These are phyloP conservation scores for Trichoderma oligosporum DNA, from an alignment of 2,329 filamentous ascomycete genomes.

Conservation along the genomic window DNA sequence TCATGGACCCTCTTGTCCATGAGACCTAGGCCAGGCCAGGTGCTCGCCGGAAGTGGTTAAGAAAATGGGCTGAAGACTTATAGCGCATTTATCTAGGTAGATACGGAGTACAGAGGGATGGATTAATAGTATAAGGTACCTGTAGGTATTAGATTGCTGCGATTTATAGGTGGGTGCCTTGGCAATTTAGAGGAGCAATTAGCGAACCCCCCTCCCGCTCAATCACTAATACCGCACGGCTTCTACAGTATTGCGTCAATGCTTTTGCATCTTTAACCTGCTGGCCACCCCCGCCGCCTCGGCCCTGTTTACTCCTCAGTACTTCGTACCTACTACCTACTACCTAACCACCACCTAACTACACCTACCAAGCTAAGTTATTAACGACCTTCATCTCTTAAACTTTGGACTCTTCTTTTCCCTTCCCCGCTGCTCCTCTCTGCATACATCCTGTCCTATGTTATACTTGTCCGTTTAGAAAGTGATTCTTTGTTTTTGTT, in stretches of 20 bases:
- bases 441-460: slow-evolving; percentile 7
- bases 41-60: too few species aligned
- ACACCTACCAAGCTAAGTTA: too few species aligned
- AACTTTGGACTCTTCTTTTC: slow-evolving; percentile 5
- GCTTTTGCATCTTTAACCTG: not conserved
- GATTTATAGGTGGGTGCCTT: slow-evolving; percentile 8
- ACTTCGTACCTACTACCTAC: not conserved
- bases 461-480: slow-evolving; percentile 1
- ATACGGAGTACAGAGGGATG: too few species aligned
- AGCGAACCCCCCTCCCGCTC: slow-evolving; percentile 9
- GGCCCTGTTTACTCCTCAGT: slow-evolving; percentile 4
- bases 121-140: not conserved
- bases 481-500: slow-evolving; percentile 1
- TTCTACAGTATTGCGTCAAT: not conserved
- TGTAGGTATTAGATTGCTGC: not conserved
- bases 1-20: too few species aligned
- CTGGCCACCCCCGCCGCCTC: too few species aligned
- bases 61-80: too few species aligned
- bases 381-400: not conserved
- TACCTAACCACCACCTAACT: not conserved
- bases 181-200: too few species aligned
- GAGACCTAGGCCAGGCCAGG: too few species aligned
- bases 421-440: not conserved
- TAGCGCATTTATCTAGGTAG: too few species aligned
- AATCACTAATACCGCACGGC: not conserved